Base-by-base conservation (phyloP, 1,284 basidiomycete genomes). In the Phaffia rhodozyma region DNA sequence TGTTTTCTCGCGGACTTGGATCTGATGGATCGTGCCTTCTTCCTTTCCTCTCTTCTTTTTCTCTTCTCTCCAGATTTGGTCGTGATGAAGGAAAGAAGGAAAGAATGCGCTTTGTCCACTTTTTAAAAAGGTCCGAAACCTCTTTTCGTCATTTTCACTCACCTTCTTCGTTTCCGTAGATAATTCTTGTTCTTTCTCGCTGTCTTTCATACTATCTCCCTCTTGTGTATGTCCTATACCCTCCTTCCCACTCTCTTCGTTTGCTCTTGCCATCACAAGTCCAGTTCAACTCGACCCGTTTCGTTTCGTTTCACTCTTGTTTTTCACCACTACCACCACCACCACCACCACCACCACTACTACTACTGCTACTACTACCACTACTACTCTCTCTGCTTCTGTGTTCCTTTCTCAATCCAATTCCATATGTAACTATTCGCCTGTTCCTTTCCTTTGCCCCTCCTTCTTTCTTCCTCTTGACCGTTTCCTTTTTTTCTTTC, bases 61-160 rank as follows among this genome's bases (percentile, higher is more conserved):
- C 32, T 27, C 20, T 23, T 21, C 48, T 47, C 60, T 34, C 27
- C 63, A 80, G 79, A 78, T 80, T 64, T 79, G 78, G 78, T 79
- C 79, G 66, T 79, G 32, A 32, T 30, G 21, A 30, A 18, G 30
- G 3, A 9, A 25, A 23, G 21, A 56, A 23, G 32, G 32, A 56
- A n/a, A 56, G 56, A 34, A 62, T 62, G 43, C 60, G 23, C 4
- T 29, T 23, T 13, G 50, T 7, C 7, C 23, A 52, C 13, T n/a
- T n/a, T n/a, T n/a, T n/a, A n/a, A 23, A 52, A 13, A 23, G 13
- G 49, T 52, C 25, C 52, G 13, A 7, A 27, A 61, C 51, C 9
- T 27, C 48, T 61, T 47, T 23, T 47, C 38, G 29, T 51, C 52
- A 34, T 49, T 51, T 60, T 61, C n/a, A n/a, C 25, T 25, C 53